These are phyloP conservation scores for Rhypophila decipiens DNA, from an alignment of 495 filamentous ascomycete genomes.

Conservation along the genomic window DNA sequence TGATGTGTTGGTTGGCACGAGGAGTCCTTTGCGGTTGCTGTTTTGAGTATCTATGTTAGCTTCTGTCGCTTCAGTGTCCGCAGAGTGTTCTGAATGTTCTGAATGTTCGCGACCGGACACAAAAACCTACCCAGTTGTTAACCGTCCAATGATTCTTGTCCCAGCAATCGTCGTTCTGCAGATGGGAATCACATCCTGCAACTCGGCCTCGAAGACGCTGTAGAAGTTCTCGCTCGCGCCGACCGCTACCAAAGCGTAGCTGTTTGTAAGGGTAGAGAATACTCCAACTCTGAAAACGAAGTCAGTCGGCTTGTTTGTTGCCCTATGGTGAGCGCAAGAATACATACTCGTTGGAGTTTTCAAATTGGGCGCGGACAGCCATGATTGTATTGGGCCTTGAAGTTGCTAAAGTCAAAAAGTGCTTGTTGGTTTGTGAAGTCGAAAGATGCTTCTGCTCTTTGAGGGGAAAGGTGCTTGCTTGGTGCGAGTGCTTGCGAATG, in stretches of 20 bases:
- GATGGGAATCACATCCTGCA: slow-evolving; percentile 96
- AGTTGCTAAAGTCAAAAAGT: too few species aligned
- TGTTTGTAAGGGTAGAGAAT: slow-evolving; percentile 92
- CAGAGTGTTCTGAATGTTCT: too few species aligned
- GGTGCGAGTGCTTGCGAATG: too few species aligned
- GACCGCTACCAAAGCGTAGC: slow-evolving; percentile 85
- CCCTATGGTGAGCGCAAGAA: slow-evolving; percentile 9
- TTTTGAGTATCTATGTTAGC: too few species aligned
- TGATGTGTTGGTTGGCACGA: slow-evolving; percentile 91
- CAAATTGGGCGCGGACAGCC: slow-evolving; percentile 86
- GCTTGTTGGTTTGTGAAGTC: too few species aligned
- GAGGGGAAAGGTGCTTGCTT: too few species aligned
- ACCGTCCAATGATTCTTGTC: slow-evolving; percentile 86
- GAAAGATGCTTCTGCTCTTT: too few species aligned
- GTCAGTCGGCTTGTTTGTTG: neutral
- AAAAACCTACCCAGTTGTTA: slow-evolving; percentile 94
- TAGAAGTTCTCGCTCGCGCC: slow-evolving; percentile 99
- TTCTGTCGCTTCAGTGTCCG: too few species aligned
- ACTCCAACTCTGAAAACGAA: slow-evolving; percentile 74
- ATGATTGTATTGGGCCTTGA: too few species aligned
- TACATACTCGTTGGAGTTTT: slow-evolving; percentile 95
- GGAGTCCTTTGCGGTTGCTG: slow-evolving; percentile 91
- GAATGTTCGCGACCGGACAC: too few species aligned
- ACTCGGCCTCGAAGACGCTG: slow-evolving; percentile 90
- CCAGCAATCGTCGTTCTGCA: slow-evolving; percentile 97